Evolutionary conservation across 2,329 filamentous ascomycete species (phyloP), one percentile per base, ranked within the genome.

Genomic region (Colletotrichum theobromicola): DNA sequence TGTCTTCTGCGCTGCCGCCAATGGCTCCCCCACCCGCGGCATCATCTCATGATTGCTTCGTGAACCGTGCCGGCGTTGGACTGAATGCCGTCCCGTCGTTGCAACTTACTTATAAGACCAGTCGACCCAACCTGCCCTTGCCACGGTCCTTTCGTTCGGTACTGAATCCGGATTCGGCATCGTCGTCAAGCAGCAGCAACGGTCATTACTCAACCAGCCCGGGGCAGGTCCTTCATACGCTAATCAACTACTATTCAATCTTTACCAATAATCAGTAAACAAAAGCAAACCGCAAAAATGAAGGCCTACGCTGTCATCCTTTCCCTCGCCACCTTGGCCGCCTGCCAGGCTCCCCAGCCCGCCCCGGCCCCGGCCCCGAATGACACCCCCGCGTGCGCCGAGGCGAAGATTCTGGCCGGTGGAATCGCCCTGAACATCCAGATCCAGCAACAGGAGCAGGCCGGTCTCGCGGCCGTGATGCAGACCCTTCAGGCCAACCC

Each of bases 151-250:
- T 34, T 4, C 28, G 1, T 4, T 15, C 53, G 66, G 30, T 18
- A 72, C 57, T 64, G 72, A 63, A 75, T 72, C 69, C 72, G 72
- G 69, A 75, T 67, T 75, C 69, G 72, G 72, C 64, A 63, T 62
- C 62, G n/a, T 74, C 53, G 42, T 72, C 69, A 63, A 60, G 32
- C 26, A 63, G 46, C 72, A 72, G 61, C 37, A 53, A 72, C 68
- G 62, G 68, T 75, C 72, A 72, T 67, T 75, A 75, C 72, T 50
- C 55, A 21, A 26, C 62, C 63, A 68, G 55, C 66, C 28, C 35
- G 57, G 57, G 57, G 50, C 72, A 66, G 72, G 72, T 34, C 50
- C 24, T 64, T 46, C 37, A 30, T 24, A 24, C 34, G 8, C 10
- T 58, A 58, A 42, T 58, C 28, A 66, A 71, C 21, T 15, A 15